These are phyloP conservation scores for Colletotrichum plurivorum DNA, from an alignment of 2,329 filamentous ascomycete genomes.

Conservation along the genomic window DNA sequence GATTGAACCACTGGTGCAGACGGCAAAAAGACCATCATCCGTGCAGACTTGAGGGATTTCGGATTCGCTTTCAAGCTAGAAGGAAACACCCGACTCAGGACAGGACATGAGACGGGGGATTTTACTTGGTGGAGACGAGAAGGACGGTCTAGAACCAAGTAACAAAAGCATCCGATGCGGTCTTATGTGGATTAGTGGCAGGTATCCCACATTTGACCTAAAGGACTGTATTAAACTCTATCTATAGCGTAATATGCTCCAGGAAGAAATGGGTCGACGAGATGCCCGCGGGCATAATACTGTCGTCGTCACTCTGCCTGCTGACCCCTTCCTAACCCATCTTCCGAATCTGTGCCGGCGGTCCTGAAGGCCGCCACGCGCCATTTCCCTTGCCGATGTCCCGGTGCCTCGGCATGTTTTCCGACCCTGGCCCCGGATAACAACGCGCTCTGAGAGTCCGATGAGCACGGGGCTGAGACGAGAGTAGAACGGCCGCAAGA, in stretches of 20 bases:
- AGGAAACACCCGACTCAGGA: slow-evolving; percentile 44
- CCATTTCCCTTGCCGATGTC: too few relatives aligned
- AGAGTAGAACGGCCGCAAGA: too few relatives aligned
- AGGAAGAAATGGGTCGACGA: slow-evolving; percentile 39
- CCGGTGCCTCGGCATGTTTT: too few relatives aligned
- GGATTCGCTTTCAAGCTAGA: slow-evolving; percentile 52
- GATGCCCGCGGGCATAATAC: too few relatives aligned
- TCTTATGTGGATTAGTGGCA: slow-evolving; percentile 55
- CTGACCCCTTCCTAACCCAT: too few relatives aligned
- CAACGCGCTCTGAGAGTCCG: too few relatives aligned
- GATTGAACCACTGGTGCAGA: slow-evolving; percentile 51
- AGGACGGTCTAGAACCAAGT: slow-evolving; percentile 51
- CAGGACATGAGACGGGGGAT: slow-evolving; percentile 51
- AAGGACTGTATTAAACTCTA: slow-evolving; percentile 41
- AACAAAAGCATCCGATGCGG: slow-evolving; percentile 53
- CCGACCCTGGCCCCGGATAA: too few relatives aligned
- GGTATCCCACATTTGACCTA: slow-evolving; percentile 42
- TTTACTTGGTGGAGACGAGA: slow-evolving; percentile 57
- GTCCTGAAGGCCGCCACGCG: too few relatives aligned
- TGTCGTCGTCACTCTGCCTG: too few relatives aligned
- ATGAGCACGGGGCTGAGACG: too few relatives aligned
- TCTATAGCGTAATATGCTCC: slow-evolving; percentile 52
- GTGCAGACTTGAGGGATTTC: too few relatives aligned
- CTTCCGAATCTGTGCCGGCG: too few relatives aligned
- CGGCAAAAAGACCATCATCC: slow-evolving; percentile 48